phyloP scores from a whole-genome alignment of 1,139 yeast genomes.

The Trichomonascaceae sp. region DNA sequence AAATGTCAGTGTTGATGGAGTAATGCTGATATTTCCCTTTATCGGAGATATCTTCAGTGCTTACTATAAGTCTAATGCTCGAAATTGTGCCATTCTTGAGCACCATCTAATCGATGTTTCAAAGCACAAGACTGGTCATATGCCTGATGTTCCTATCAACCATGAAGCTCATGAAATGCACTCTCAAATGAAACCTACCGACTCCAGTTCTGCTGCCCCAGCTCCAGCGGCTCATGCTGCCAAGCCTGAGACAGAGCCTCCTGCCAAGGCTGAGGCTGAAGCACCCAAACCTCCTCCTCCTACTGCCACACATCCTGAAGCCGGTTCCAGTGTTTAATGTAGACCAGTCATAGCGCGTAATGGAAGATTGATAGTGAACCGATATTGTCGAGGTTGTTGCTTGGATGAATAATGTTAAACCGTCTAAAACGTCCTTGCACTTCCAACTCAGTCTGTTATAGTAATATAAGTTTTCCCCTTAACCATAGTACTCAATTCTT shows the following conservation, averaged over 20 bases:
- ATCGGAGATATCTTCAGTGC: slow-evolving; percentile 67
- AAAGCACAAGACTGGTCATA: slow-evolving; percentile 11
- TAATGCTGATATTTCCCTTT: slow-evolving; percentile 63
- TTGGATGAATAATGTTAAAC: no score
- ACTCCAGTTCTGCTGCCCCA: slow-evolving; percentile 1
- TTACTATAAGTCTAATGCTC: slow-evolving; percentile 65
- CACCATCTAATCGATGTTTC: slow-evolving; percentile 45
- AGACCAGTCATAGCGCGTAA: no score
- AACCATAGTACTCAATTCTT: background rate
- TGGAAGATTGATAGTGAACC: no score
- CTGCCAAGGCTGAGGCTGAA: background rate
- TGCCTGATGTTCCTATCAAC: slow-evolving; percentile 4
- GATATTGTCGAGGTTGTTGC: no score
- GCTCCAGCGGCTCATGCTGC: background rate
- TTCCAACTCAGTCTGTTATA: no score
- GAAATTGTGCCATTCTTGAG: slow-evolving; percentile 64
- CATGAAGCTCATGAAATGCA: slow-evolving; percentile 4
- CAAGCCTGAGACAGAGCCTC: background rate
- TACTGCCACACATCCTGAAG: background rate
- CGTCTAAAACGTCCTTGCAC: no score
- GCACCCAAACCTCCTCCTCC: background rate
- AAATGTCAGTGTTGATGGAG: slow-evolving; percentile 60
- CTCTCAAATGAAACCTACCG: background rate
- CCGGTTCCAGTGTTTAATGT: no score
- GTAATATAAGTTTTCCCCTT: no score